Base-by-base conservation (phyloP, 1,284 basidiomycete genomes). In the Austroboletus novae-zelandiae region DNA sequence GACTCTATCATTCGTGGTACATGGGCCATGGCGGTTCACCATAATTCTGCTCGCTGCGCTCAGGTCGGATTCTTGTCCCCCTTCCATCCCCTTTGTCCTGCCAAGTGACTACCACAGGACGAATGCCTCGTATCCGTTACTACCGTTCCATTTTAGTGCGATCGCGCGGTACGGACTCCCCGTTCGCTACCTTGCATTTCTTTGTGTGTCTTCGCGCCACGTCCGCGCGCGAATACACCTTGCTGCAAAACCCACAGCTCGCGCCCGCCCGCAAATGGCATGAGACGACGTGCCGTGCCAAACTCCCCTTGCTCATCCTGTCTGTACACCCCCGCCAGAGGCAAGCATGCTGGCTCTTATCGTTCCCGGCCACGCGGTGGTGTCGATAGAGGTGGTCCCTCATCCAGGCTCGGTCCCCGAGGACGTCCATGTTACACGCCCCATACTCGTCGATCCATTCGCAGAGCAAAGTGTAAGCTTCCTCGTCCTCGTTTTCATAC, bases 221-320 rank as follows among this genome's bases (percentile, higher is more conserved):
- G 40, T 64, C 62, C n/a, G 40, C 47, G 6, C 66, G 58, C 35
- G 64, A 68, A 42, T 65, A 65, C 30, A 54, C 40, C 50, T 66
- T 64, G 44, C 48, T 55, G 20, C 66, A 68, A 43, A 54, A 51
- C 20, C 40, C 52, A 53, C 62, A 67, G 10, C 54, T 53, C 30
- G 55, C 51, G 2, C 62, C 61, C 2, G 60, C 49, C 10, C 53
- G 39, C 23, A 64, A 15, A 42, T 68, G 64, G 1, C 62, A 34
- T 25, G 60, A 68, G 8, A 59, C 53, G 4, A 68, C 45, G 20
- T 68, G 64, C 15, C 64, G 52, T 27, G 54, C 57, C 41, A 67
- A 51, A 44, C 52, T 58, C 14, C 65, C 61, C 48, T 67, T 66
- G 52, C 65, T 64, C 63, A 67, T 61, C 36, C 43, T 54, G 9